Evolutionary conservation across 768 basidiomycete genomes (phyloP).

Genomic region (Agrocybe praecox): DNA sequence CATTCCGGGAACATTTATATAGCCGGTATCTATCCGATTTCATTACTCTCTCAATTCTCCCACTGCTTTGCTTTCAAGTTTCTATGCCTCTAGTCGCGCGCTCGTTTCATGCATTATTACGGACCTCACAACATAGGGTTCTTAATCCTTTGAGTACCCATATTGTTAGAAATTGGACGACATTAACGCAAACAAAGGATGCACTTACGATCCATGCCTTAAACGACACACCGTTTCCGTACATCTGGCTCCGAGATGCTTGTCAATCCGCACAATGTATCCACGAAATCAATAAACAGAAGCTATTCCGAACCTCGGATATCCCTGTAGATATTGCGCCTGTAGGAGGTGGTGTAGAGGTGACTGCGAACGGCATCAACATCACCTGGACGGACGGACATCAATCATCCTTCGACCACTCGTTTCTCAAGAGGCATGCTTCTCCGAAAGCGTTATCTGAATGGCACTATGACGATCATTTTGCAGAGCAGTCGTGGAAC

Average conservation of each 20-base stretch:
- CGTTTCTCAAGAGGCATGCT: constrained; percentile 54
- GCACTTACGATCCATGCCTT: constrained; percentile 41
- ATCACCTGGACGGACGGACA: constrained; percentile 63
- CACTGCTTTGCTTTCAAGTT: too few species aligned
- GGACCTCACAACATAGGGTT: not conserved
- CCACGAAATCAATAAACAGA: constrained; percentile 80
- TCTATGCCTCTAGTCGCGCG: not conserved
- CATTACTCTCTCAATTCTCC: too few species aligned
- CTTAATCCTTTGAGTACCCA: not conserved
- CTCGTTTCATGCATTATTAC: not conserved
- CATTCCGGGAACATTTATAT: not conserved
- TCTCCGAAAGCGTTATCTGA: constrained; percentile 30
- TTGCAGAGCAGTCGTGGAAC: constrained; percentile 47
- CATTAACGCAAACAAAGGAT: constrained; percentile 24
- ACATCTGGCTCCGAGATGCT: constrained; percentile 83
- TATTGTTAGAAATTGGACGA: constrained; percentile 26
- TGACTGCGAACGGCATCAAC: constrained; percentile 46
- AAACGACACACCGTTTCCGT: constrained; percentile 52
- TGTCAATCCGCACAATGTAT: constrained; percentile 76
- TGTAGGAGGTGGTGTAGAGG: constrained; percentile 35
- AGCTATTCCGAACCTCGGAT: constrained; percentile 72
- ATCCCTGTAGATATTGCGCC: constrained; percentile 54
- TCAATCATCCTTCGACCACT: constrained; percentile 49
- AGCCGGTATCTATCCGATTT: not conserved
- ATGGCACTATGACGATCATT: constrained; percentile 47